Percentiles rank a stretch among this genome's conserved stretches.
Conservation (phyloP, 176 grass and related monocot genomes). For the Saccharum officinarum region DNA sequence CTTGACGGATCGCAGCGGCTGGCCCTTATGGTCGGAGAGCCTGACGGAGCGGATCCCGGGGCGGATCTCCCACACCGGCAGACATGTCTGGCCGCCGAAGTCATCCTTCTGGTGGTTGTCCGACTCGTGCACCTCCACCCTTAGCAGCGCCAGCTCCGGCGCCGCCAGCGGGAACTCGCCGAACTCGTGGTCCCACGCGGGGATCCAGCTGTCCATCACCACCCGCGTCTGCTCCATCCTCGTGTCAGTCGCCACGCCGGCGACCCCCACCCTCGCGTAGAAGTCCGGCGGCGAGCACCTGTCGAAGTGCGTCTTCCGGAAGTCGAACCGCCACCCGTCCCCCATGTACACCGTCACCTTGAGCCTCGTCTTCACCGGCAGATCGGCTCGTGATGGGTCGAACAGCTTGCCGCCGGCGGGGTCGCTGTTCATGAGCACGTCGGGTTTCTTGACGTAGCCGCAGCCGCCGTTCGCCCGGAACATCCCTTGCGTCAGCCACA, state of each 20-base stretch:
- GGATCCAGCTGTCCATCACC: constrained; percentile 71
- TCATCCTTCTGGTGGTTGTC: constrained; percentile 73
- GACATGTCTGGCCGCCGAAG: constrained; percentile 72
- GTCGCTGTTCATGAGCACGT: constrained; percentile 46
- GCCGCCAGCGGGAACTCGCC: constrained; percentile 42
- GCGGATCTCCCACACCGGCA: constrained; percentile 77
- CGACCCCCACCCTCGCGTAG: constrained; percentile 74
- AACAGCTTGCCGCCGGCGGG: constrained; percentile 14
- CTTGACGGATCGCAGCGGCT: constrained; percentile 58
- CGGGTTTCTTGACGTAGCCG: constrained; percentile 90
- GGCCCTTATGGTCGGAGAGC: constrained; percentile 46
- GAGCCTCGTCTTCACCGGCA: constrained; percentile 53
- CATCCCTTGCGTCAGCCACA: constrained; percentile 87
- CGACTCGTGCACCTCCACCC: constrained; percentile 78
- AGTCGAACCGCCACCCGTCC: constrained; percentile 89
- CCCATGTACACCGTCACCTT: constrained; percentile 89
- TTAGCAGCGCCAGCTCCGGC: constrained; percentile 79
- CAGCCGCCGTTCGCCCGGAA: constrained; percentile 87
- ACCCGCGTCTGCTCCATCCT: constrained; percentile 53
- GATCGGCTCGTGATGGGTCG: constrained; percentile 35
- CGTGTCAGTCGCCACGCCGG: constrained; percentile 56
- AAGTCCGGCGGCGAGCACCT: constrained; percentile 82
- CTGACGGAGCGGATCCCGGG: constrained; percentile 57
- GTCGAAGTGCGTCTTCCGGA: constrained; percentile 66
- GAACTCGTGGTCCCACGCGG: constrained; percentile 76